Evolutionary conservation across 768 basidiomycete species (phyloP).

Genomic region (Psilocybe subaeruginosa): DNA sequence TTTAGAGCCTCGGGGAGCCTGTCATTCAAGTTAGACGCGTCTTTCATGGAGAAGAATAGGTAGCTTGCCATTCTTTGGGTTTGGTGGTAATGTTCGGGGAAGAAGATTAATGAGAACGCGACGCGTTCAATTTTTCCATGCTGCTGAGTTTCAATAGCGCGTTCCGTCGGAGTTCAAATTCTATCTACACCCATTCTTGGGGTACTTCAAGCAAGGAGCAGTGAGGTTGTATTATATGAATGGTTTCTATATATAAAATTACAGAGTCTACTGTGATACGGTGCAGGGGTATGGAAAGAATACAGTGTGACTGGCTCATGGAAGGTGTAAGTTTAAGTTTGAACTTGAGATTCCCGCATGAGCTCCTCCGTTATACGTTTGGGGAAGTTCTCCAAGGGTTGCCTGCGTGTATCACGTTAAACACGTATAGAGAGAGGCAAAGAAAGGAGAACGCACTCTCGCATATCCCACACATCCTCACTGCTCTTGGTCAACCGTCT

Average conservation of each 20-base stretch:
- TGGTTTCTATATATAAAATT: no score
- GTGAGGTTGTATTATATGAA: no score
- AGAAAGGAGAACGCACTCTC: constrained; percentile 53
- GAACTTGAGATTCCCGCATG: constrained; percentile 11
- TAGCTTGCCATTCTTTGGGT: constrained; percentile 39
- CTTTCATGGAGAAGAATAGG: constrained; percentile 18
- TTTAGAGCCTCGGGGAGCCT: constrained; percentile 58
- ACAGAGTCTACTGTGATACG: neutral
- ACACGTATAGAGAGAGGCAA: neutral
- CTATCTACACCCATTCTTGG: no score
- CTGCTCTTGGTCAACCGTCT: constrained; percentile 78
- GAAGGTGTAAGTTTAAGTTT: neutral
- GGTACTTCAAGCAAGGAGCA: neutral
- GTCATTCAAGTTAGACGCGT: constrained; percentile 7
- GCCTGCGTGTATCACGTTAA: constrained; percentile 32
- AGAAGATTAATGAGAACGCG: constrained; percentile 36
- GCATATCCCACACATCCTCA: constrained; percentile 92
- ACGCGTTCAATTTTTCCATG: constrained; percentile 40
- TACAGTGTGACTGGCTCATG: neutral
- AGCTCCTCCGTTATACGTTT: constrained; percentile 33
- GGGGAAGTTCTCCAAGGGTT: constrained; percentile 55
- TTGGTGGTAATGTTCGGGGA: constrained; percentile 12
- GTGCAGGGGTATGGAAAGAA: neutral
- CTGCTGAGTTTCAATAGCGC: constrained; percentile 28
- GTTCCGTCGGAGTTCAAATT: constrained; percentile 45